These are phyloP conservation scores for Agrocybe praecox DNA, from an alignment of 768 basidiomycete genomes.

Conservation along the genomic window DNA sequence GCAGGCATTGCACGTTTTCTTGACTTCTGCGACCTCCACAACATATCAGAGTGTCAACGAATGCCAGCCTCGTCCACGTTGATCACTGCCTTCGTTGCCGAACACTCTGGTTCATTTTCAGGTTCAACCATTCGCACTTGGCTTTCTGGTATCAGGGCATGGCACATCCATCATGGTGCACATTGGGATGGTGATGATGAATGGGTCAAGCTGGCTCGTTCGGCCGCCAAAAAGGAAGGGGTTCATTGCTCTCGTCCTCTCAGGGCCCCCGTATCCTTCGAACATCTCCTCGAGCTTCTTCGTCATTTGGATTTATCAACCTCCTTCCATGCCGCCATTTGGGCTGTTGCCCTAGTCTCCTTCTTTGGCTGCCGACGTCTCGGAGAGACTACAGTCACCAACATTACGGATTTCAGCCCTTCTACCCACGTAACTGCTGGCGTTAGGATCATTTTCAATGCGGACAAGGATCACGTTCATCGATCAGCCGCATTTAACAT, in stretches of 20 bases:
- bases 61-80: conserved; percentile 36
- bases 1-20: conserved; percentile 35
- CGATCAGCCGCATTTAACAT: conserved; percentile 22
- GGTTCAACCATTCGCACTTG: conserved; percentile 31
- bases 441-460: not conserved
- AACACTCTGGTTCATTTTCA: conserved; percentile 2
- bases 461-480: conserved; percentile 1
- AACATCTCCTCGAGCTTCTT: conserved; percentile 29
- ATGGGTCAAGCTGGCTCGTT: conserved; percentile 17
- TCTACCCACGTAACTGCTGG: not conserved
- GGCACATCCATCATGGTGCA: conserved; percentile 37
- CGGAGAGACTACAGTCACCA: conserved; percentile 26
- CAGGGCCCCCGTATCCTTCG: conserved; percentile 34
- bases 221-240: conserved; percentile 21
- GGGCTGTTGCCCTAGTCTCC: conserved; percentile 31
- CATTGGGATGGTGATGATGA: conserved; percentile 36
- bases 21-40: conserved; percentile 34
- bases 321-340: conserved; percentile 34
- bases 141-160: conserved; percentile 35
- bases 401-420: not conserved
- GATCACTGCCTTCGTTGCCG: conserved; percentile 26
- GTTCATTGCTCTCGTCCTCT: conserved; percentile 16
- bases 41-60: conserved; percentile 25
- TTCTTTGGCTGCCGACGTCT: conserved; percentile 39
- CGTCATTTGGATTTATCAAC: conserved; percentile 21